Evolutionary conservation across 1,284 basidiomycete species (phyloP), one percentile per base, ranked within the genome.

Genomic region (Meripilus lineatus): DNA sequence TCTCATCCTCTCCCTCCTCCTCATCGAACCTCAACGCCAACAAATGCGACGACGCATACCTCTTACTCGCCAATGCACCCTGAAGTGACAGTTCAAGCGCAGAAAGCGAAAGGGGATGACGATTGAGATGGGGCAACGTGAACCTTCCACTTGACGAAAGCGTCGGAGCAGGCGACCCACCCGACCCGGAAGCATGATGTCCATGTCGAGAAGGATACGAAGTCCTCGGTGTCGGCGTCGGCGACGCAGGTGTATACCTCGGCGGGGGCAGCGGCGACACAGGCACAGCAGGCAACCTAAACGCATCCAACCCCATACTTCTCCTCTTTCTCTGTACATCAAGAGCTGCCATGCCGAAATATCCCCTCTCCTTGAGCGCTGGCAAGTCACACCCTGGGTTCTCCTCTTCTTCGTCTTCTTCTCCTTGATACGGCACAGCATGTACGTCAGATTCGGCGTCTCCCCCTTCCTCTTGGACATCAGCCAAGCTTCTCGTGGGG

Each of bases 1-100:
- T 65, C 11, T 67, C 67, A 50, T 83, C 80, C 49, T 84, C 83
- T 11, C 60, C 54, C 4, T 54, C 56, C 40, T 64, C 64, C 36
- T 40, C 38, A 11, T 63, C 67, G 55, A 89, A 90, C 4, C 86
- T 72, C 28, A 90, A 61, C 4, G 87, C 86, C 2, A 90, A 69
- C 1, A 90, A 68, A 57, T 90, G 83, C 0, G 88, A 75, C 48
- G 81, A 85, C 0, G 87, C 74, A 52, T 85, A 88, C 11, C 87
- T 74, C 52, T 82, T 84, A 3, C 85, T 74, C 3, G 78, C 71
- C 7, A 89, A 52, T 0, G 86, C 81, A 20, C 70, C 71, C 42
- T 83, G 77, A 1, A 89, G 62, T 1, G 80, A 70, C 21, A 73
- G 66, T 21, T 74, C 70, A 4, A 89, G 62, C 0, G 84, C 71